phyloP scores from a whole-genome alignment of 495 filamentous ascomycete species.

The Xanthoparmelia taractica region DNA sequence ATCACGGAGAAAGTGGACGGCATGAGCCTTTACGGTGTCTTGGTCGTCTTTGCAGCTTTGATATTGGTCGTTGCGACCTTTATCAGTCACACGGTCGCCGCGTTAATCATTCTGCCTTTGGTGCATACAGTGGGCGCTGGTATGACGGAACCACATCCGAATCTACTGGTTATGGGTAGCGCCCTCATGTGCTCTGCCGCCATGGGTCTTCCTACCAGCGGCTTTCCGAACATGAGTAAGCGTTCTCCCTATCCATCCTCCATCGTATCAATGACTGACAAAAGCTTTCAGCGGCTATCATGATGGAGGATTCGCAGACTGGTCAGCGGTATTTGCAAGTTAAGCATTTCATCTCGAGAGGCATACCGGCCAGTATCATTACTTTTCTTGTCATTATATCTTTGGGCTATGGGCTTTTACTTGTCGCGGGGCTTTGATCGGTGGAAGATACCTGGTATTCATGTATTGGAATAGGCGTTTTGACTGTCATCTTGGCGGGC shows the following conservation, averaged over 20 bases:
- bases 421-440: slow-evolving; percentile 16
- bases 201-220: slow-evolving; percentile 90
- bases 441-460: slow-evolving; percentile 3
- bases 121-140: slow-evolving; percentile 74
- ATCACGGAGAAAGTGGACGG: slow-evolving; percentile 70
- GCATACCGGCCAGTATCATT: slow-evolving; percentile 77
- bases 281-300: slow-evolving; percentile 71
- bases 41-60: slow-evolving; percentile 76
- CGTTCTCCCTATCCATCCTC: slow-evolving; percentile 24
- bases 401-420: slow-evolving; percentile 65
- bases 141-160: slow-evolving; percentile 87
- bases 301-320: slow-evolving; percentile 92
- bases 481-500: background rate
- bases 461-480: background rate
- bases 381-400: slow-evolving; percentile 77
- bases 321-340: slow-evolving; percentile 88
- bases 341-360: slow-evolving; percentile 85
- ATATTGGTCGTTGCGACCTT: slow-evolving; percentile 95
- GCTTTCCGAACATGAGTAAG: slow-evolving; percentile 99
- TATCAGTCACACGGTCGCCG: slow-evolving; percentile 95
- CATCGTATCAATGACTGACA: slow-evolving; percentile 25
- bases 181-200: slow-evolving; percentile 62
- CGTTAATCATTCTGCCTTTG: slow-evolving; percentile 87
- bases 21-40: slow-evolving; percentile 76
- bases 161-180: slow-evolving; percentile 83